Conservation (phyloP, 169 alveolate species). For the Plasmodium gonderi region DNA sequence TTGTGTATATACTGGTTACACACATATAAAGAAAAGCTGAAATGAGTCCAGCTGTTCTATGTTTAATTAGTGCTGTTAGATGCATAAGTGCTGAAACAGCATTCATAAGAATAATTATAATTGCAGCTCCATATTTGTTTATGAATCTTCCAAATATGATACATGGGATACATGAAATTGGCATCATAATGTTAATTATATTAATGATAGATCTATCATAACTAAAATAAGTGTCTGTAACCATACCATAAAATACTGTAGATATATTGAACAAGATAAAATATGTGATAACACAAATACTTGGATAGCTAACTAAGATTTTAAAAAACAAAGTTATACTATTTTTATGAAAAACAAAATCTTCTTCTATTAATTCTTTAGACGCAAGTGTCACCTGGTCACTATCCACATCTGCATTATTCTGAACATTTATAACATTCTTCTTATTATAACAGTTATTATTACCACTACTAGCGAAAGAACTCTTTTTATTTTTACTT, state of each 20-base stretch:
- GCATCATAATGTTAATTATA: constrained; percentile 39
- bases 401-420: too few relatives aligned
- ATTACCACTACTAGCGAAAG: too few relatives aligned
- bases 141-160: constrained; percentile 61
- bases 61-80: constrained; percentile 57
- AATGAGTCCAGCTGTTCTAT: constrained; percentile 40
- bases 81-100: constrained; percentile 77
- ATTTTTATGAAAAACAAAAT: constrained; percentile 12
- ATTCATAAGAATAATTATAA: constrained; percentile 74
- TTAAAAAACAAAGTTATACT: constrained; percentile 36
- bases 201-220: constrained; percentile 46
- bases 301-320: constrained; percentile 38
- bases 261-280: constrained; percentile 59
- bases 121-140: constrained; percentile 59
- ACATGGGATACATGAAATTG: constrained; percentile 55
- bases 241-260: constrained; percentile 62
- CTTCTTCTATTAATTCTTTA: background rate
- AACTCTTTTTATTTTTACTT: too few relatives aligned
- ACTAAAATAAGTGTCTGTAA: constrained; percentile 57
- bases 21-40: constrained; percentile 77
- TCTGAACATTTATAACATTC: too few relatives aligned
- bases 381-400: background rate
- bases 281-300: constrained; percentile 33
- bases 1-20: constrained; percentile 78
- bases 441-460: too few relatives aligned